Conservation (phyloP, 1,284 basidiomycete species). For the Ceratobasidium sp. region DNA sequence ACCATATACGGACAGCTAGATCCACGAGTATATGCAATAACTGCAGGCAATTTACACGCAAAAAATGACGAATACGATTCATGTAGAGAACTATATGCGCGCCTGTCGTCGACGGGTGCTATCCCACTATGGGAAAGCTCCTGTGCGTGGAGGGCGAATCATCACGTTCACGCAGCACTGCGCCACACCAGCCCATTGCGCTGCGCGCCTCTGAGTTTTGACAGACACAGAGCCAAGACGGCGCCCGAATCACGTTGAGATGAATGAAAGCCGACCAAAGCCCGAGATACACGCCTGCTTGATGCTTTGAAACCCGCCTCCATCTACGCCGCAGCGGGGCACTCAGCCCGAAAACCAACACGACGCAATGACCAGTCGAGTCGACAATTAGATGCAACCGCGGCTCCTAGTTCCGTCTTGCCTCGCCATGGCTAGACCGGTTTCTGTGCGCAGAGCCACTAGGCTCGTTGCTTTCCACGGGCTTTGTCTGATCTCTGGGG, state of each 20-base stretch:
- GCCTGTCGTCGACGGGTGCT: neutral
- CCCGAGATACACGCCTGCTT: constrained; percentile 9
- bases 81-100: constrained; percentile 20
- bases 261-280: neutral
- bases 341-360: constrained; percentile 22
- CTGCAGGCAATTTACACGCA: constrained; percentile 7
- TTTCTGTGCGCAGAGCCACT: constrained; percentile 37
- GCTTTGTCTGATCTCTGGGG: constrained; percentile 32
- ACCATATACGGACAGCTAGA: neutral
- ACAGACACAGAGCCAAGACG: no score
- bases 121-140: no score
- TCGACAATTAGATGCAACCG: constrained; percentile 17
- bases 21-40: constrained; percentile 13
- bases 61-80: neutral
- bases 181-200: no score
- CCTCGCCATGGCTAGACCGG: constrained; percentile 26
- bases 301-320: constrained; percentile 2
- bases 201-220: no score
- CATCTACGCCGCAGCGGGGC: neutral
- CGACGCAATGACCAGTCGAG: neutral
- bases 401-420: neutral
- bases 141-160: no score
- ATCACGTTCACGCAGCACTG: no score
- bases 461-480: constrained; percentile 40
- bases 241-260: no score